Evolutionary conservation across 805 yeast species (phyloP).

Genomic region (Candida pseudoglaebosa): DNA sequence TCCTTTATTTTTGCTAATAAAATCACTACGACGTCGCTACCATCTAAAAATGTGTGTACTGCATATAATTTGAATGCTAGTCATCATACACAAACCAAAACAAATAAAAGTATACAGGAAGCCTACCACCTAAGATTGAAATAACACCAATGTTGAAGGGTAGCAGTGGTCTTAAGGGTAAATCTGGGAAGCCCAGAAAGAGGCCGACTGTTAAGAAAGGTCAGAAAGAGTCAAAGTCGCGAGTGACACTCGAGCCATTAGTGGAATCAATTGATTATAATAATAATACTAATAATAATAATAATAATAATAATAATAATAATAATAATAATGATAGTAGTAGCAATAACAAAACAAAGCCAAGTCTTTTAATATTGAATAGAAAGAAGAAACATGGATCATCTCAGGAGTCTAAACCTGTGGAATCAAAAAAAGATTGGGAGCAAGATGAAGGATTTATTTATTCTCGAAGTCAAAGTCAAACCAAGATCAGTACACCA

Average conservation of each 20-base stretch:
- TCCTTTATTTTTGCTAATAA: too few species aligned
- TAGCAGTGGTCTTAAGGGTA: neutral
- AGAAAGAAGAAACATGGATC: slow-evolving; percentile 1
- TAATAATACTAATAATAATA: too few species aligned
- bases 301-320: too few species aligned
- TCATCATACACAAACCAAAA: neutral
- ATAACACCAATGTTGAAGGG: neutral
- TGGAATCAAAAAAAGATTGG: neutral
- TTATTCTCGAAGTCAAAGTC: slow-evolving; percentile 22
- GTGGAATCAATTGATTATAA: neutral
- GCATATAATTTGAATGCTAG: neutral
- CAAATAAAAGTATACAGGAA: slow-evolving; percentile 1
- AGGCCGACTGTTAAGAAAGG: neutral
- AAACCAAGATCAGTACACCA: slow-evolving; percentile 21
- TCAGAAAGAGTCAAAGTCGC: neutral
- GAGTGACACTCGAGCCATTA: neutral
- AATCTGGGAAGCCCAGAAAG: neutral
- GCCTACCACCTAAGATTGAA: neutral
- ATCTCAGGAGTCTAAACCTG: neutral
- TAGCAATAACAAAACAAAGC: neutral
- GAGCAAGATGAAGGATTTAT: slow-evolving; percentile 30
- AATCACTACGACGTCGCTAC: neutral
- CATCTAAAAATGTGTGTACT: neutral
- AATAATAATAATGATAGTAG: neutral
- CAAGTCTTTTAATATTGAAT: slow-evolving; percentile 3